These are phyloP conservation scores for Eucommia ulmoides DNA, from an alignment of 257 asterid species.

Conservation along the genomic window DNA sequence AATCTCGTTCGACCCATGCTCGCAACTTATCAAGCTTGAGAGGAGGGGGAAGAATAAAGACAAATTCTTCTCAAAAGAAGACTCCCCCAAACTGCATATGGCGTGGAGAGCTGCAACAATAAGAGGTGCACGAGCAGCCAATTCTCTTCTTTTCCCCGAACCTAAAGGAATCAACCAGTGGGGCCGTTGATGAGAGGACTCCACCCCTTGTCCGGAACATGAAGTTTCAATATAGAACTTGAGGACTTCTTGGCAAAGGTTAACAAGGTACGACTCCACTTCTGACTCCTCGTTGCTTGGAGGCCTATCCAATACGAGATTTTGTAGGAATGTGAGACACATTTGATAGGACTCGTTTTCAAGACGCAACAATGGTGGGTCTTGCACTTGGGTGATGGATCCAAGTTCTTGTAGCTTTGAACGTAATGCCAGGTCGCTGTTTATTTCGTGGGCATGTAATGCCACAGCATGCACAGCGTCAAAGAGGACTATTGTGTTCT, in stretches of 20 bases:
- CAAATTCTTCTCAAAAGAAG: conserved; percentile 70
- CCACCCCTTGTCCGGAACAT: conserved; percentile 23
- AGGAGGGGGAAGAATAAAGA: conserved; percentile 66
- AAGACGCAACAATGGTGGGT: conserved; percentile 94
- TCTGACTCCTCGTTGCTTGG: conserved; percentile 41
- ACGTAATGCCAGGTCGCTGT: conserved; percentile 45
- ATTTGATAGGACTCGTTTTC: conserved; percentile 95
- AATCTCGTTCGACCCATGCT: conserved; percentile 91
- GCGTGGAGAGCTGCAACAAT: conserved; percentile 77
- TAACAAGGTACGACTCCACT: conserved; percentile 70
- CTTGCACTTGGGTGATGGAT: conserved; percentile 89
- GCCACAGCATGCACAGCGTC: conserved; percentile 79
- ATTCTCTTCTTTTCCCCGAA: conserved; percentile 72
- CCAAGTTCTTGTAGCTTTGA: conserved; percentile 70
- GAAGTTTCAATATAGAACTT: conserved; percentile 66
- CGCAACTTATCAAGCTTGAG: conserved; percentile 77
- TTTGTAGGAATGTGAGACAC: conserved; percentile 76
- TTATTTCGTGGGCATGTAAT: conserved; percentile 69
- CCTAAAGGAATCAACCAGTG: conserved; percentile 85
- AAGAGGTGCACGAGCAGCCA: conserved; percentile 94
- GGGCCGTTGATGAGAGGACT: conserved; percentile 26
- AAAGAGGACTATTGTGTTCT: conserved; percentile 56
- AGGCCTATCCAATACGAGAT: conserved; percentile 56
- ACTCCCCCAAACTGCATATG: conserved; percentile 59
- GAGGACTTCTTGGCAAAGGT: conserved; percentile 76